phyloP scores from a whole-genome alignment of 768 basidiomycete genomes.

The Trametes gibbosa region DNA sequence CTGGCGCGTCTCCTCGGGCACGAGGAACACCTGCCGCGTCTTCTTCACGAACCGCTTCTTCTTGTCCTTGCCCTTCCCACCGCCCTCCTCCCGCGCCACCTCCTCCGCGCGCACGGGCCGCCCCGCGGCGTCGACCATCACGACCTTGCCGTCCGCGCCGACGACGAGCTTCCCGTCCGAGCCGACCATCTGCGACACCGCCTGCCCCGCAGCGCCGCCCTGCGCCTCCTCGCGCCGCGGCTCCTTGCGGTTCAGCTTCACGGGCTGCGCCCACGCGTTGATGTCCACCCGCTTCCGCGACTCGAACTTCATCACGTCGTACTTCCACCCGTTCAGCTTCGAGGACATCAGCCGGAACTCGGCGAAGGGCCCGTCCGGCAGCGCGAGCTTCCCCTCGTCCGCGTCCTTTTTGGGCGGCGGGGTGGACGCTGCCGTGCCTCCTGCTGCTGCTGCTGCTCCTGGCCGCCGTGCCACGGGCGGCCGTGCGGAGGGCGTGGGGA shows the following conservation, averaged over 20 bases:
- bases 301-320: conserved; percentile 92
- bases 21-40: conserved; percentile 78
- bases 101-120: conserved; percentile 60
- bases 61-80: conserved; percentile 25
- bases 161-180: conserved; percentile 83
- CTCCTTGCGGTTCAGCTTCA: conserved; percentile 88
- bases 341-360: conserved; percentile 82
- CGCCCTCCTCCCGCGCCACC: conserved; percentile 22
- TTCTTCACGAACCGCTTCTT: conserved; percentile 82
- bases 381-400: conserved; percentile 40
- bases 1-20: conserved; percentile 75
- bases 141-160: conserved; percentile 69
- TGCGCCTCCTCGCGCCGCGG: conserved; percentile 48
- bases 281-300: conserved; percentile 71
- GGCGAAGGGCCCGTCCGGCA: conserved; percentile 66
- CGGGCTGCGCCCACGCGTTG: conserved; percentile 64
- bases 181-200: conserved; percentile 74
- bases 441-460: neutral
- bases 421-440: too few species aligned
- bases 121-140: conserved; percentile 81
- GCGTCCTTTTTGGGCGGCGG: conserved; percentile 20
- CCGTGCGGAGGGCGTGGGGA: neutral
- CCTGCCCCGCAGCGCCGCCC: conserved; percentile 38
- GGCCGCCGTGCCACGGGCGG: conserved; percentile 8
- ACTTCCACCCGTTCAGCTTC: conserved; percentile 82